Evolutionary conservation across 352 stramenopile species (phyloP).

Genomic region (Globisporangium paroecandrum): DNA sequence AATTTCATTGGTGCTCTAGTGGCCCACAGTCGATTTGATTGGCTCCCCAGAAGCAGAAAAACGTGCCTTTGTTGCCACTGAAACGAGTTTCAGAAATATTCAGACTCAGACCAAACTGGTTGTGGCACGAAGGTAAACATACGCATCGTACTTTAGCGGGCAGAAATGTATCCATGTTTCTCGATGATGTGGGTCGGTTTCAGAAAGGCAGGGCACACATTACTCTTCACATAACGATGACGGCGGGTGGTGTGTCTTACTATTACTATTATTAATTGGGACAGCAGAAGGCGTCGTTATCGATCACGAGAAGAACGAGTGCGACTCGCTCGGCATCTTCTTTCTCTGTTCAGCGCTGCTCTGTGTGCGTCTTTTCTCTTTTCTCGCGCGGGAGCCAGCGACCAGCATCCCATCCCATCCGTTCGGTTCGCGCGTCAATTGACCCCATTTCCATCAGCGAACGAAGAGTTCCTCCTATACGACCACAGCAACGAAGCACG

Average conservation of each 20-base stretch:
- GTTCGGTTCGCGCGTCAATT: background rate
- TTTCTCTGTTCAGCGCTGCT: background rate
- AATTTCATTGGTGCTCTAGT: no score
- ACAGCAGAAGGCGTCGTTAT: background rate
- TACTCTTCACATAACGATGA: background rate
- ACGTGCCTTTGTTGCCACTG: no score
- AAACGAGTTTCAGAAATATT: no score
- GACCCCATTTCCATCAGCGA: background rate
- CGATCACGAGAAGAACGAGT: background rate
- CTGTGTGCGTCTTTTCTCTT: background rate
- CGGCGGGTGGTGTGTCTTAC: background rate
- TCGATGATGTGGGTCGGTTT: slow-evolving; percentile 3
- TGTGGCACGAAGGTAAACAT: background rate
- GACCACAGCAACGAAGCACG: background rate
- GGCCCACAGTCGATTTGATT: no score
- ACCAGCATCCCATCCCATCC: background rate
- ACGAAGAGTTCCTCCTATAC: background rate
- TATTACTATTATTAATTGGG: background rate
- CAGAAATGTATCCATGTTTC: slow-evolving; percentile 9
- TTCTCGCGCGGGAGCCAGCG: background rate
- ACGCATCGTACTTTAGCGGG: slow-evolving; percentile 6
- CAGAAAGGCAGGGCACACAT: slow-evolving; percentile 4
- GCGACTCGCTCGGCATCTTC: background rate
- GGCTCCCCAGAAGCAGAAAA: no score
- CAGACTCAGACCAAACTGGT: background rate